phyloP scores from a whole-genome alignment of 2,329 filamentous ascomycete species.

The Colletotrichum falcatum region DNA sequence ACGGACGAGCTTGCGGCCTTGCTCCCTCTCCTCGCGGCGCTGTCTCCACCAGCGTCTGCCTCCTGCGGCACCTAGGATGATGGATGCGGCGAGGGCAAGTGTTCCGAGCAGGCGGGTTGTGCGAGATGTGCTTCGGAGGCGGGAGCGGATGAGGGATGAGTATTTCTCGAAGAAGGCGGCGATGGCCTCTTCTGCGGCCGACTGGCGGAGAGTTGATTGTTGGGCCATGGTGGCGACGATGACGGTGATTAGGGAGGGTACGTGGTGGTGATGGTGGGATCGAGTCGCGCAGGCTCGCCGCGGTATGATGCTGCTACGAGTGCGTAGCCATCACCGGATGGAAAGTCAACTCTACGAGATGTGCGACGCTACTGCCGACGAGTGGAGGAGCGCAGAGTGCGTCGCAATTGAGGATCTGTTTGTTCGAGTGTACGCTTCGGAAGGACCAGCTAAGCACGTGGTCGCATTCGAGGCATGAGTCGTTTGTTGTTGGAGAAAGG shows the following conservation, averaged over 20 bases:
- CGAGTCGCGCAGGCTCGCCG: constrained; percentile 38
- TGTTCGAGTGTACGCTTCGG: constrained; percentile 2
- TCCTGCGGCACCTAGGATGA: constrained; percentile 83
- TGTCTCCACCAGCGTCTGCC: constrained; percentile 82
- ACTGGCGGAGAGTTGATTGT: constrained; percentile 83
- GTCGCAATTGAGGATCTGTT: constrained; percentile 23
- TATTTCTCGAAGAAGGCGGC: constrained; percentile 73
- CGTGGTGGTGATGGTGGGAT: constrained; percentile 11
- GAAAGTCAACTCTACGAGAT: background rate
- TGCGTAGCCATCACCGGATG: constrained; percentile 37
- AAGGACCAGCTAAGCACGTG: constrained; percentile 31
- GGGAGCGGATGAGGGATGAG: constrained; percentile 62
- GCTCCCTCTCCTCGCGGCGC: constrained; percentile 81
- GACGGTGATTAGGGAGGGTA: constrained; percentile 30
- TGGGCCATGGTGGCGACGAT: constrained; percentile 73
- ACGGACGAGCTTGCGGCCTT: constrained; percentile 83
- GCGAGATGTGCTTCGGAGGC: constrained; percentile 73
- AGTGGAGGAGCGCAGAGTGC: background rate
- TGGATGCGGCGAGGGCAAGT: constrained; percentile 79
- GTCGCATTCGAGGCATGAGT: constrained; percentile 36
- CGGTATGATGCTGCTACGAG: constrained; percentile 28
- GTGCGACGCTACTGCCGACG: constrained; percentile 4
- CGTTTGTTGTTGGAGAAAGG: constrained; percentile 28
- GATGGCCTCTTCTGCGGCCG: constrained; percentile 75
- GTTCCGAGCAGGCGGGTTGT: constrained; percentile 81